Base-by-base conservation (phyloP, 805 yeast genomes). In the Henningerozyma blattae region DNA sequence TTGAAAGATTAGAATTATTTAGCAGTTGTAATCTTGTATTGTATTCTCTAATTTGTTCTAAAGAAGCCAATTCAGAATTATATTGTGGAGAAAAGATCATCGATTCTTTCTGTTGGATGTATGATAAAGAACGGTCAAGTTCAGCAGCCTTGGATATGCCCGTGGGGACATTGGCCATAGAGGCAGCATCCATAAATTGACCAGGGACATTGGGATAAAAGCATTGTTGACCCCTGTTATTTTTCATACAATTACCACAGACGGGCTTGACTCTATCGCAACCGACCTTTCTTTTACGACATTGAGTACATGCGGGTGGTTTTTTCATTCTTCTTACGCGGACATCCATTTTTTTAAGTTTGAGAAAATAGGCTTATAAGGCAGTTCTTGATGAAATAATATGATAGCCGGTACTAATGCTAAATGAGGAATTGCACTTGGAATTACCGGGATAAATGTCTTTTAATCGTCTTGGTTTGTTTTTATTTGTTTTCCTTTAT, bases 241-340 rank as follows among this genome's bases (percentile, higher is more conserved):
- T 35, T 16, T 46, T 47, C 7, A 29, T 30, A 39, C 75, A 68
- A n/a, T 58, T 45, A 1, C 67, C 62, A 44, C 75, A 68, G 3
- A 57, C 50, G 1, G 75, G 75, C 35, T 57, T 60, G 7, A 42
- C 45, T 43, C 68, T 68, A 46, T 68, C 72, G 48, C 75, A 68
- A 36, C 67, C 68, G 46, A 67, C 68, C 55, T 67, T 68, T 42
- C 64, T 54, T 38, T 49, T 52, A 32, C 66, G 54, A 42, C 74
- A 68, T 33, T 50, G 51, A 5, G 48, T 30, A 36, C 70, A 66
- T 1, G 37, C 37, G 17, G 37, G 37, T 18, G 37, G 37, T 24
- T 34, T 34, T 28, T 35, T 42, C 37, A 34, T 31, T 22, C 24
- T 34, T 18, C 37, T 34, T 14, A 34, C 34, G 15, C 34, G 27